phyloP scores from a whole-genome alignment of 2,329 filamentous ascomycete species.

The Scedosporium apiospermum region DNA sequence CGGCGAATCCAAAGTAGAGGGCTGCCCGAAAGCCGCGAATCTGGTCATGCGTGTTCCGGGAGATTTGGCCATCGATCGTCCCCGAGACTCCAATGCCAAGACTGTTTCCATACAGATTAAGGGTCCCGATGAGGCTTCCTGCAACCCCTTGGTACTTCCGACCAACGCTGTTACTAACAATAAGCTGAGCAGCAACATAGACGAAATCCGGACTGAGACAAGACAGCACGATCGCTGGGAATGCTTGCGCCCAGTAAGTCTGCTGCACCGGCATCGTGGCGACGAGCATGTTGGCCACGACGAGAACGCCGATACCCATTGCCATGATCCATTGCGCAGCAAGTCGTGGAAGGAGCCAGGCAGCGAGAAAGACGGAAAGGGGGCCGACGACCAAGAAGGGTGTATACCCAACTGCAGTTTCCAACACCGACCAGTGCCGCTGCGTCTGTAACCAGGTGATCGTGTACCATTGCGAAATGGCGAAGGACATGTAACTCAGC shows the following conservation, averaged over 20 bases:
- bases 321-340: constrained; percentile 32
- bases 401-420: constrained; percentile 32
- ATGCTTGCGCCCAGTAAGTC: constrained; percentile 57
- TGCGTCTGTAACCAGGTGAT: constrained; percentile 38
- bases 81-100: constrained; percentile 57
- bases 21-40: constrained; percentile 26
- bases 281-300: constrained; percentile 30
- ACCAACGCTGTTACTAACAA: constrained; percentile 44
- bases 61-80: constrained; percentile 40
- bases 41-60: constrained; percentile 17
- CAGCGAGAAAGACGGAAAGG: constrained; percentile 33
- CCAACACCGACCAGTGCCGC: constrained; percentile 30
- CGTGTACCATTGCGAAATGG: constrained; percentile 42
- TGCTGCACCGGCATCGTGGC: constrained; percentile 41
- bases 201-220: constrained; percentile 59
- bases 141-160: constrained; percentile 37
- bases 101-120: constrained; percentile 61
- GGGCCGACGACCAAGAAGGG: constrained; percentile 34
- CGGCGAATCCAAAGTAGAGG: constrained; percentile 31
- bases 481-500: constrained; percentile 45
- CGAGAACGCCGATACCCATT: constrained; percentile 33
- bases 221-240: constrained; percentile 48
- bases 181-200: constrained; percentile 52
- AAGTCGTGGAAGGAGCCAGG: constrained; percentile 30
- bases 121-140: constrained; percentile 48